phyloP scores from a whole-genome alignment of 2,329 filamentous ascomycete genomes.

The Canariomyces notabilis region DNA sequence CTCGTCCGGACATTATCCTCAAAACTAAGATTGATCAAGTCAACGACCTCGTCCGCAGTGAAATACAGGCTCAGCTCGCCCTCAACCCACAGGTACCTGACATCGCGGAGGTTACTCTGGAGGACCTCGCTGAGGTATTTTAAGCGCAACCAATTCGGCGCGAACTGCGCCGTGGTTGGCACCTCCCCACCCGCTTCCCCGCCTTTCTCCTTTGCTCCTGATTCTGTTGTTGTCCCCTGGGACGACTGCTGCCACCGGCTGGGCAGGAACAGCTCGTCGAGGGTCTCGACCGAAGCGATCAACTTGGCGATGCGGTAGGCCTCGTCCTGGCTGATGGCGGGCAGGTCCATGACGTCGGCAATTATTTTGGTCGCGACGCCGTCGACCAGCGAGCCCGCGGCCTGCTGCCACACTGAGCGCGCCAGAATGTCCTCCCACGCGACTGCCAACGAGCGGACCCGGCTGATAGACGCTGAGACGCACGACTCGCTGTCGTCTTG shows the following conservation, averaged over 20 bases:
- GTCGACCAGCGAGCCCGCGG: constrained; percentile 56
- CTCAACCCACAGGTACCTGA: constrained; percentile 59
- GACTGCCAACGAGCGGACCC: constrained; percentile 49
- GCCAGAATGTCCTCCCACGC: constrained; percentile 56
- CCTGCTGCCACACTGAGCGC: constrained; percentile 58
- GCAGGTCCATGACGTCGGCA: constrained; percentile 56
- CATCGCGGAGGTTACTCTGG: constrained; percentile 61
- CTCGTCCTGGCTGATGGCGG: constrained; percentile 58
- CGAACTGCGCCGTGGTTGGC: constrained; percentile 56
- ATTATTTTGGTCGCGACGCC: constrained; percentile 56
- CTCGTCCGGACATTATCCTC: constrained; percentile 56
- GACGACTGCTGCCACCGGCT: constrained; percentile 27
- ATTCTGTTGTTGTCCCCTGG: constrained; percentile 18
- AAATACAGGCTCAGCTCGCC: constrained; percentile 63
- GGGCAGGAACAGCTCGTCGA: constrained; percentile 57
- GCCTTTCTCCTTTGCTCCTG: neutral
- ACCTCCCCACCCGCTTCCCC: constrained; percentile 33
- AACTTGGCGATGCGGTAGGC: constrained; percentile 57
- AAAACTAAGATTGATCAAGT: constrained; percentile 59
- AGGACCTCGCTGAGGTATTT: constrained; percentile 61
- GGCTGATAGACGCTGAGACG: constrained; percentile 48
- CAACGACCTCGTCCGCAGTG: constrained; percentile 54
- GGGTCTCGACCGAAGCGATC: constrained; percentile 51
- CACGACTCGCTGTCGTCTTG: constrained; percentile 50
- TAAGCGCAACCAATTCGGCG: constrained; percentile 56